phyloP scores from a whole-genome alignment of 1,284 basidiomycete genomes.

The Rhodotorula sp. region DNA sequence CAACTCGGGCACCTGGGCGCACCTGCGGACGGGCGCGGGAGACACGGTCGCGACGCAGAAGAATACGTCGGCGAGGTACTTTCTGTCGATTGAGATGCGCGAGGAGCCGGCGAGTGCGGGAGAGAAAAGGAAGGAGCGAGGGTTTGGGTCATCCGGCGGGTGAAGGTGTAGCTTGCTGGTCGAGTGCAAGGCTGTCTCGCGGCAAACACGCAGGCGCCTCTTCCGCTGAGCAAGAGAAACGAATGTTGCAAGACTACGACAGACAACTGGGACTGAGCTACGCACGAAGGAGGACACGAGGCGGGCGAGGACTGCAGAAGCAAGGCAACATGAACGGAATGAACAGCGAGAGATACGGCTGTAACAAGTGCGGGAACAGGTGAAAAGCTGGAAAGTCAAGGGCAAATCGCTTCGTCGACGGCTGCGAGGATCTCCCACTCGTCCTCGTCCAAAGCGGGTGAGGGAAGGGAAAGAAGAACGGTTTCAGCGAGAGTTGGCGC shows the following conservation, averaged over 20 bases:
- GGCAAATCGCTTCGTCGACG: not conserved
- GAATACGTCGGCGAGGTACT: slow-evolving; percentile 15
- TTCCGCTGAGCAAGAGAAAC: too few species aligned
- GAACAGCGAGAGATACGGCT: too few species aligned
- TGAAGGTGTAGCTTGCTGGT: not conserved
- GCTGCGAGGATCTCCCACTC: slow-evolving; percentile 12
- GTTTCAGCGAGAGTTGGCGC: not conserved
- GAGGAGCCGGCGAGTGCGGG: not conserved
- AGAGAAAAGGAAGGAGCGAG: not conserved
- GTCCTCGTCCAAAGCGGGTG: not conserved
- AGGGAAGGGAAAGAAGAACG: not conserved
- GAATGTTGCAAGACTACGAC: too few species aligned
- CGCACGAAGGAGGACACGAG: too few species aligned
- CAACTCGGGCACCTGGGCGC: not conserved
- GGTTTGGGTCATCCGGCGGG: not conserved
- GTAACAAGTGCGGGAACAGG: not conserved
- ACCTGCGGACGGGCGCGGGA: not conserved
- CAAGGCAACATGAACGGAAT: not conserved
- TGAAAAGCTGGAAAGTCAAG: not conserved
- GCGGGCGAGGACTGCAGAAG: not conserved
- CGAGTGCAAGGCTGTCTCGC: not conserved
- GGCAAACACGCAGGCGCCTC: not conserved
- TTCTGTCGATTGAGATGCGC: slow-evolving; percentile 20
- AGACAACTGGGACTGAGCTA: too few species aligned
- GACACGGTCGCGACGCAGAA: slow-evolving; percentile 1